Conservation (phyloP, 2,329 filamentous ascomycete genomes). For the Graphilbum ipis-grandicollis region DNA sequence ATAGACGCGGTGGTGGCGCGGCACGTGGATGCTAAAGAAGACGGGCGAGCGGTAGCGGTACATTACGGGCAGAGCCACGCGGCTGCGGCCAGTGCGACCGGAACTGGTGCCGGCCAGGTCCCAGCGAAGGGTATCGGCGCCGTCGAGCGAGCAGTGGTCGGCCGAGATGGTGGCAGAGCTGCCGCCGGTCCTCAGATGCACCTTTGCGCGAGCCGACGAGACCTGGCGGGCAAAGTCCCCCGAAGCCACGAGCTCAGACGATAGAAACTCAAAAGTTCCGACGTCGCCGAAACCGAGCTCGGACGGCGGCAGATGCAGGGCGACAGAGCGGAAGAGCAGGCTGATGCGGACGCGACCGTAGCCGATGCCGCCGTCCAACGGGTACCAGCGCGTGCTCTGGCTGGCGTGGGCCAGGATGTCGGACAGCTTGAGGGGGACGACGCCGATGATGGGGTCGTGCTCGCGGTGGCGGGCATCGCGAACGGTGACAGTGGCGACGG, state of each 20-base stretch:
- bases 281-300: conserved; percentile 82
- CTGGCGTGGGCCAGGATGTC: conserved; percentile 79
- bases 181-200: conserved; percentile 71
- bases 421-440: conserved; percentile 74
- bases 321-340: conserved; percentile 75
- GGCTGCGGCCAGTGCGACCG: conserved; percentile 19
- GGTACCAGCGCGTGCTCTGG: conserved; percentile 82
- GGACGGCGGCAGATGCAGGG: conserved; percentile 65
- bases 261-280: conserved; percentile 79
- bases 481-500: conserved; percentile 72
- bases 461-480: conserved; percentile 78
- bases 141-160: conserved; percentile 35
- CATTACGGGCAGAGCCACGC: conserved; percentile 66
- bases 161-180: conserved; percentile 55
- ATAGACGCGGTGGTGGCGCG: conserved; percentile 55
- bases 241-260: conserved; percentile 47
- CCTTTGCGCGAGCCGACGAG: conserved; percentile 50
- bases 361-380: conserved; percentile 84
- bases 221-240: conserved; percentile 45
- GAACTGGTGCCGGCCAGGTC: conserved; percentile 19
- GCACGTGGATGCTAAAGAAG: conserved; percentile 67
- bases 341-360: conserved; percentile 83
- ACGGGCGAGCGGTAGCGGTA: conserved; percentile 81
- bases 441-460: conserved; percentile 86
- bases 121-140: conserved; percentile 35